phyloP scores from a whole-genome alignment of 768 basidiomycete genomes.

The Holtermannia corniformis region DNA sequence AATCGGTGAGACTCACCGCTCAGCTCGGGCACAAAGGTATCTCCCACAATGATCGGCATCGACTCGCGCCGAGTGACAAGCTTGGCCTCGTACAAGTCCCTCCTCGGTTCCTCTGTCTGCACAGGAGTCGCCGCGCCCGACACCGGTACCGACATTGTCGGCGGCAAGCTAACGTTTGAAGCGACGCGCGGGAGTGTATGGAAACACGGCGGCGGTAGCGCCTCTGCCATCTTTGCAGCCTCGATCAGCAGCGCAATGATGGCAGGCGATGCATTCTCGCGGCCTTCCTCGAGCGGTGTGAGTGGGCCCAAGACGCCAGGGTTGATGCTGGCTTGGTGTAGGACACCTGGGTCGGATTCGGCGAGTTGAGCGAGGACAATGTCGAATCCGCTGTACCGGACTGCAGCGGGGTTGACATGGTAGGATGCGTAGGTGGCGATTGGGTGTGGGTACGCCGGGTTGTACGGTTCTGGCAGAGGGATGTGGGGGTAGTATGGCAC shows the following conservation, averaged over 20 bases:
- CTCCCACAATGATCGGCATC: neutral
- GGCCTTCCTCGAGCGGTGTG: neutral
- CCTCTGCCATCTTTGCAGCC: neutral
- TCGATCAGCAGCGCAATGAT: neutral
- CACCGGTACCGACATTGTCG: neutral
- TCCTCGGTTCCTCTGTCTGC: neutral
- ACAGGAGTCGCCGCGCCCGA: neutral
- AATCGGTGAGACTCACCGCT: too few species aligned
- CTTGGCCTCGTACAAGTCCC: too few species aligned
- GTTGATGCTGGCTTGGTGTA: neutral
- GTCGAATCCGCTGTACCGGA: conserved; percentile 15
- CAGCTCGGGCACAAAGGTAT: too few species aligned
- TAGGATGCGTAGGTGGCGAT: conserved; percentile 31
- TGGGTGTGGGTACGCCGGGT: conserved; percentile 30
- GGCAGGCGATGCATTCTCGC: neutral
- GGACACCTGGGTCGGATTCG: conserved; percentile 3
- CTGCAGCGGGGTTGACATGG: conserved; percentile 20
- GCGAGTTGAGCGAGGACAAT: conserved; percentile 11
- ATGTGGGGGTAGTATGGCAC: conserved; percentile 5
- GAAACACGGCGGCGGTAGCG: too few species aligned
- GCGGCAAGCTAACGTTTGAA: too few species aligned
- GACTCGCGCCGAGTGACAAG: neutral
- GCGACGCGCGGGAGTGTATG: too few species aligned
- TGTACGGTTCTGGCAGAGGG: conserved; percentile 28
- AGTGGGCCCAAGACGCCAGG: neutral